Conservation (phyloP, 768 basidiomycete species). For the Serendipita sp. region DNA sequence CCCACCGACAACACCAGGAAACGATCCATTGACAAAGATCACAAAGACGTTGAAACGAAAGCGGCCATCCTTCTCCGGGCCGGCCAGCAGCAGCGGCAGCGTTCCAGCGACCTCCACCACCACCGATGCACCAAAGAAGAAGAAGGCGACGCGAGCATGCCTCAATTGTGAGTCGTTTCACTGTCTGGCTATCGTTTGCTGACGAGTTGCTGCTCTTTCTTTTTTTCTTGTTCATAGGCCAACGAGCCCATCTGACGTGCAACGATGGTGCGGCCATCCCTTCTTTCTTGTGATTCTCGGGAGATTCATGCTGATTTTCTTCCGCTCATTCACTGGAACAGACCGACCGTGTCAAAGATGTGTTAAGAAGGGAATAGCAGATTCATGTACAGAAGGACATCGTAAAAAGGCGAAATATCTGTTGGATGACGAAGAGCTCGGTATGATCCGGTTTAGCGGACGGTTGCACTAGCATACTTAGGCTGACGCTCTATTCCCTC, state of each 20-base stretch:
- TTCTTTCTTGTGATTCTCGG: conserved; percentile 14
- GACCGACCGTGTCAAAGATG: conserved; percentile 95
- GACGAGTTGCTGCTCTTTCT: neutral
- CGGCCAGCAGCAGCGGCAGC: conserved; percentile 16
- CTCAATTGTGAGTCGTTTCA: conserved; percentile 77
- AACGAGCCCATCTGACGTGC: conserved; percentile 78
- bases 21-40: neutral
- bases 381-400: conserved; percentile 82
- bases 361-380: conserved; percentile 80
- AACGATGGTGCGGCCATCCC: conserved; percentile 84
- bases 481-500: neutral
- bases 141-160: conserved; percentile 88
- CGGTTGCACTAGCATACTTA: neutral
- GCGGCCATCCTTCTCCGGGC: conserved; percentile 28
- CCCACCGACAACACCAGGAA: neutral
- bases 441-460: conserved; percentile 25
- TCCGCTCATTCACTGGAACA: too few relatives aligned
- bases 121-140: conserved; percentile 73
- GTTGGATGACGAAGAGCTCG: conserved; percentile 82
- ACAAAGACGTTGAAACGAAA: conserved; percentile 30
- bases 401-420: conserved; percentile 98
- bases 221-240: neutral
- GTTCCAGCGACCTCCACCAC: conserved; percentile 25
- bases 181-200: neutral
- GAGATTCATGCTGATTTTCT: neutral